Percentiles rank a stretch among this genome's conserved stretches.
Conservation (phyloP, 768 basidiomycete species). For the Dictyophora rubrovolvata region DNA sequence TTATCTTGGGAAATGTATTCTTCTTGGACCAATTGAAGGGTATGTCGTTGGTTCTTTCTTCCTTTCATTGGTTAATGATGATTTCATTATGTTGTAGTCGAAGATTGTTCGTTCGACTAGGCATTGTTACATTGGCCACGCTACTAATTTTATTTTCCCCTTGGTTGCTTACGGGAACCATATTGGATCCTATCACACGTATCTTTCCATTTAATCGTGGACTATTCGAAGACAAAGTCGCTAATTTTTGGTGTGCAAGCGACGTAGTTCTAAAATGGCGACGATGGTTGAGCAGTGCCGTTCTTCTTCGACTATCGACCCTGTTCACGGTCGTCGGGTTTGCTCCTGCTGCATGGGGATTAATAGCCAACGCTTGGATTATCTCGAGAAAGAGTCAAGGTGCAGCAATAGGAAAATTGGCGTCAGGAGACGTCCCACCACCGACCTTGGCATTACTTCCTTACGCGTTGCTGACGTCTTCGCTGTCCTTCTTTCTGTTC, state of each 20-base stretch:
- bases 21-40: conserved; percentile 64
- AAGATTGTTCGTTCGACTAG: conserved; percentile 58
- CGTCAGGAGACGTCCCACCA: conserved; percentile 21
- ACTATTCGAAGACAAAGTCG: conserved; percentile 91
- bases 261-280: conserved; percentile 88
- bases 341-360: conserved; percentile 43
- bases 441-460: conserved; percentile 63
- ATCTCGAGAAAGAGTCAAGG: background rate
- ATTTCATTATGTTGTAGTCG: conserved; percentile 20
- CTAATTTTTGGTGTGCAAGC: conserved; percentile 94
- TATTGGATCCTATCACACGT: conserved; percentile 59
- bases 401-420: background rate
- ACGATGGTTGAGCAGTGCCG: conserved; percentile 30
- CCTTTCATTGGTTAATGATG: background rate
- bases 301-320: conserved; percentile 58
- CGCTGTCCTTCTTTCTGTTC: conserved; percentile 91
- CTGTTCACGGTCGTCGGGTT: conserved; percentile 63
- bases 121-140: conserved; percentile 44
- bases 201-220: conserved; percentile 91
- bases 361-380: conserved; percentile 29
- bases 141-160: conserved; percentile 70
- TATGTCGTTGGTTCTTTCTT: conserved; percentile 25
- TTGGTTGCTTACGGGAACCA: conserved; percentile 50
- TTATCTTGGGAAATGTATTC: conserved; percentile 80
- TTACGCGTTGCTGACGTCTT: conserved; percentile 67